These are phyloP conservation scores for Talaromyces sp. DNA, from an alignment of 2,329 filamentous ascomycete genomes.

Conservation along the genomic window DNA sequence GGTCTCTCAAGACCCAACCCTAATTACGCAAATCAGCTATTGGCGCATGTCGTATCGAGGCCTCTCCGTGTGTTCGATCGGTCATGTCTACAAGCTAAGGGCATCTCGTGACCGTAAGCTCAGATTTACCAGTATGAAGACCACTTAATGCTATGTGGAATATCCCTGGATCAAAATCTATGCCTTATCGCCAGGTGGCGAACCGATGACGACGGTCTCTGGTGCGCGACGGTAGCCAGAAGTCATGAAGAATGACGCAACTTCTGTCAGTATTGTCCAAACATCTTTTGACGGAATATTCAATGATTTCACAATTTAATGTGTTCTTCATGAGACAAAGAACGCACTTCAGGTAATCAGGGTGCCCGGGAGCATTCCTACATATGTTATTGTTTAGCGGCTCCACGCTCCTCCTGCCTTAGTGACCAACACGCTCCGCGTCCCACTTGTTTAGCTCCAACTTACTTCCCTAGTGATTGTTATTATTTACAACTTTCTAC, in stretches of 20 bases:
- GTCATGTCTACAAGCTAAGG: background rate
- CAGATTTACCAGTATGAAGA: too few species aligned
- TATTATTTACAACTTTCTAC: background rate
- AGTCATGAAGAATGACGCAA: background rate
- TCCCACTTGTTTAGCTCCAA: conserved; percentile 13
- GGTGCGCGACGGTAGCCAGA: background rate
- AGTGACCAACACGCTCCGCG: conserved; percentile 8
- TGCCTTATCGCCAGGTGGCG: background rate
- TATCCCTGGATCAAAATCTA: background rate
- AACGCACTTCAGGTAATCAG: background rate
- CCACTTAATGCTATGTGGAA: background rate
- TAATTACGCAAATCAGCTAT: background rate
- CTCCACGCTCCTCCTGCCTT: conserved; percentile 9
- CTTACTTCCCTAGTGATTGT: background rate
- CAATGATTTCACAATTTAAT: too few species aligned
- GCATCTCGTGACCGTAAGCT: too few species aligned
- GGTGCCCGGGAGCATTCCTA: background rate
- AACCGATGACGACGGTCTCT: background rate
- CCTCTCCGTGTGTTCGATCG: background rate
- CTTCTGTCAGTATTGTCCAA: too few species aligned
- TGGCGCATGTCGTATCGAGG: background rate
- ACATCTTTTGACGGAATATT: too few species aligned
- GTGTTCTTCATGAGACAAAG: background rate
- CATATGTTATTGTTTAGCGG: conserved; percentile 4
- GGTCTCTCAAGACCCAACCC: background rate